Base-by-base conservation (phyloP, 768 basidiomycete genomes). In the Boletus rubroflammeus region DNA sequence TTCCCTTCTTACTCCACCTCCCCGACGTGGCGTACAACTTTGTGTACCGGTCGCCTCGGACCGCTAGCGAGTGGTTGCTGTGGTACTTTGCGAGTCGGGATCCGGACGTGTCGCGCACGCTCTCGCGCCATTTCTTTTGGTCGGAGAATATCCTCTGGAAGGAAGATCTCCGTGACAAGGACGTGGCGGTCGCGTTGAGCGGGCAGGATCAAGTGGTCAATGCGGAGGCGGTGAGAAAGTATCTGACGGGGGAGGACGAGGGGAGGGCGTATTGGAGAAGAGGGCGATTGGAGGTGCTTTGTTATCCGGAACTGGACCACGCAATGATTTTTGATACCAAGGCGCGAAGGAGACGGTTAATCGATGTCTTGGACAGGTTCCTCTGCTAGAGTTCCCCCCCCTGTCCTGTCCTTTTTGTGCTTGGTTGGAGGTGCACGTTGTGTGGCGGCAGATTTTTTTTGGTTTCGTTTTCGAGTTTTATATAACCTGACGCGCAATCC, bases 51-150 rank as follows among this genome's bases (percentile, higher is more conserved):
- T 42, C 57, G 7, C 75, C 85, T n/a, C 57, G 60, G n/a, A 47
- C 62, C 51, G 79, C 80, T 50, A 80, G 80, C 62, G 81, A 87
- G 58, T 85, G 83, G 82, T 74, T 83, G 67, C 59, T 87, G 47
- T 86, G 83, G 81, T 88, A 82, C 61, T 86, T 87, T 59, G 76
- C 84, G 21, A 80, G 79, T 51, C 78, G 80, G 11, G 86, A 88
- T 57, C 71, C 82, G 10, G 85, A 86, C 60, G 76, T 85, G 43
- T 78, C 84, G 46, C 75, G 81, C 3, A 76, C 81, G 38, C 74
- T 88, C 15, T 72, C 75, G 14, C 73, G 86, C 2, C 76, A 82
- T 50, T 86, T 88, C 62, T 86, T 85, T 61, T 87, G 86, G 86
- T 64, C 74, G 29, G 81, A 87, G 63, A 82, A 78, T 34, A 72